Evolutionary conservation across 1,284 basidiomycete genomes (phyloP).

Genomic region (Athelia psychrophila): DNA sequence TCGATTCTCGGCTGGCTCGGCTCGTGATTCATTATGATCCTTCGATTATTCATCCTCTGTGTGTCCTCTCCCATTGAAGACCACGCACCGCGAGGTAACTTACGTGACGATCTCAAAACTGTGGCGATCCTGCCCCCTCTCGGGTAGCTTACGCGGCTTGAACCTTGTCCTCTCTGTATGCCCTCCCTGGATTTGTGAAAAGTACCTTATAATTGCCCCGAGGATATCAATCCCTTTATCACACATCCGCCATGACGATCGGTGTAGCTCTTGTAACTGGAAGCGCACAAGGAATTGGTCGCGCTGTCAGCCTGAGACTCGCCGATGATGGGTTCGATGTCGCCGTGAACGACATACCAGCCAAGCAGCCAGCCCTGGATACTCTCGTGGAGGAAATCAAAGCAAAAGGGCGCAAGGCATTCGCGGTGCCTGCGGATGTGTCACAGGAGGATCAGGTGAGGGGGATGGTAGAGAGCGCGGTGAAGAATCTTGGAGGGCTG

Average conservation of each 20-base stretch:
- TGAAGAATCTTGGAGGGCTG: conserved; percentile 20
- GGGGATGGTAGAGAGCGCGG: conserved; percentile 16
- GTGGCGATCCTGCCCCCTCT: no score
- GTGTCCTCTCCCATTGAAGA: no score
- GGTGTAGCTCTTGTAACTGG: conserved; percentile 18
- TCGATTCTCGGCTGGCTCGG: no score
- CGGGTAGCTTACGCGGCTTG: no score
- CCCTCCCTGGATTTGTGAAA: no score
- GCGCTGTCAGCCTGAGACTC: conserved; percentile 15
- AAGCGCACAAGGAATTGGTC: conserved; percentile 18
- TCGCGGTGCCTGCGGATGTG: conserved; percentile 15
- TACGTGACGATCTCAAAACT: no score
- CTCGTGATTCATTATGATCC: no score
- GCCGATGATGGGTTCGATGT: conserved; percentile 18
- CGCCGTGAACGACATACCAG: conserved; percentile 15
- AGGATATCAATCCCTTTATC: no score
- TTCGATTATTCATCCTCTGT: no score
- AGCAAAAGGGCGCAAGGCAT: conserved; percentile 6
- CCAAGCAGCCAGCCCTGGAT: conserved; percentile 7
- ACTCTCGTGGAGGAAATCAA: conserved; percentile 12
- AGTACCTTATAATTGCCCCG: no score
- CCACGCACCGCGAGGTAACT: no score
- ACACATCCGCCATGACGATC: neutral
- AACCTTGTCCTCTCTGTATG: no score
- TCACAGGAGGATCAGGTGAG: conserved; percentile 16